phyloP scores from a whole-genome alignment of 148 eudicot genomes.

The Hydrangea macrophylla region DNA sequence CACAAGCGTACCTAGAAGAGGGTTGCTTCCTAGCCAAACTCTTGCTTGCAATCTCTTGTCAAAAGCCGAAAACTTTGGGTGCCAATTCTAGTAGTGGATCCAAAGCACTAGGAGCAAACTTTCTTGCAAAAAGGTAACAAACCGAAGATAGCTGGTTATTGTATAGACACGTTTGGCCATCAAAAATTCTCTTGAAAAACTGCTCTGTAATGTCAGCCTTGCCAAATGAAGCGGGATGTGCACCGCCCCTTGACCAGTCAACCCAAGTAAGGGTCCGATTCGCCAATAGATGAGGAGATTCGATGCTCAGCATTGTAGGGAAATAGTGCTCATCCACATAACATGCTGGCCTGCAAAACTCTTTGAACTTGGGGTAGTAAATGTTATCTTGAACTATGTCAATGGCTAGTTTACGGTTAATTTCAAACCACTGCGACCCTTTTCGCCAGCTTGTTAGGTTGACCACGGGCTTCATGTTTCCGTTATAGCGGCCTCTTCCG shows the following conservation, averaged over 20 bases:
- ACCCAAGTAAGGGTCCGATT: conserved; percentile 44
- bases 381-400: conserved; percentile 30
- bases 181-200: conserved; percentile 26
- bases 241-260: conserved; percentile 56
- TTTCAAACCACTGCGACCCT: conserved; percentile 54
- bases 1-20: not conserved
- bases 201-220: conserved; percentile 25
- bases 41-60: not conserved
- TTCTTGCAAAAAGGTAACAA: conserved; percentile 47
- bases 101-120: conserved; percentile 43
- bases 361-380: conserved; percentile 41
- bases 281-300: conserved; percentile 35
- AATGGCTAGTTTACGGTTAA: conserved; percentile 43
- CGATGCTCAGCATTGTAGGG: conserved; percentile 46
- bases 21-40: not conserved
- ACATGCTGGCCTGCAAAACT: conserved; percentile 43
- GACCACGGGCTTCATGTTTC: conserved; percentile 41
- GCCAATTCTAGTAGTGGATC: conserved; percentile 38
- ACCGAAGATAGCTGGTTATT: conserved; percentile 30
- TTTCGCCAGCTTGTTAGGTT: conserved; percentile 43
- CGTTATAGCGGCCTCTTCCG: conserved; percentile 41
- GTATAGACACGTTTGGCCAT: conserved; percentile 27
- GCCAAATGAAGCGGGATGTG: conserved; percentile 51
- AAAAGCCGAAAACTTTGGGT: conserved; percentile 34
- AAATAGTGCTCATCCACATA: conserved; percentile 58